Evolutionary conservation across 2,329 filamentous ascomycete species (phyloP).

Genomic region (Sclerotinia glacialis): DNA sequence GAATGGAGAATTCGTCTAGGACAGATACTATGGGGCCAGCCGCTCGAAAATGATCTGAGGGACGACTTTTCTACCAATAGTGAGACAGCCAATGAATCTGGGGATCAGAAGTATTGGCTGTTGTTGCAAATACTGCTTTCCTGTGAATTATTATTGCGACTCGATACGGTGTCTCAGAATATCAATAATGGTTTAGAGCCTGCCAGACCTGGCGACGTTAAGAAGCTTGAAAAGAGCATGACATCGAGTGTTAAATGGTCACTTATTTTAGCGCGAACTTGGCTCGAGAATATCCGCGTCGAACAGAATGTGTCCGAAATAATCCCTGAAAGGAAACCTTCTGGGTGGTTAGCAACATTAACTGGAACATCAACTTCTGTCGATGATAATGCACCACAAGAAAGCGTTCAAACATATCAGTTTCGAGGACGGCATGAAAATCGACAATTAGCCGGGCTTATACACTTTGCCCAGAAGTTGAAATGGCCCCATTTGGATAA

Average conservation of each 20-base stretch:
- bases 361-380: conserved; percentile 44
- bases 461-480: conserved; percentile 61
- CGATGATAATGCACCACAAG: conserved; percentile 44
- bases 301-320: conserved; percentile 44
- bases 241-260: conserved; percentile 65
- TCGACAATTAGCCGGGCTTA: conserved; percentile 59
- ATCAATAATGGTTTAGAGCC: conserved; percentile 53
- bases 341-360: conserved; percentile 55
- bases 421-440: conserved; percentile 48
- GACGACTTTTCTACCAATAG: conserved; percentile 53
- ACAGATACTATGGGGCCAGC: conserved; percentile 65
- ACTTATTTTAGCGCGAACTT: conserved; percentile 59
- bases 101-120: conserved; percentile 65
- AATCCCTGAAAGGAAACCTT: conserved; percentile 37
- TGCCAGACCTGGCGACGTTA: conserved; percentile 55
- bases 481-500: conserved; percentile 60
- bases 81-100: conserved; percentile 49
- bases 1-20: conserved; percentile 73
- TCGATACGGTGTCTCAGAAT: conserved; percentile 61
- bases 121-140: conserved; percentile 63
- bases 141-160: conserved; percentile 62
- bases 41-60: conserved; percentile 49
- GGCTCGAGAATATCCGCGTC: conserved; percentile 66
- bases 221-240: conserved; percentile 60
- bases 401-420: conserved; percentile 42